These are phyloP conservation scores for Cytospora piceicola DNA, from an alignment of 2,329 filamentous ascomycete species.

Conservation along the genomic window DNA sequence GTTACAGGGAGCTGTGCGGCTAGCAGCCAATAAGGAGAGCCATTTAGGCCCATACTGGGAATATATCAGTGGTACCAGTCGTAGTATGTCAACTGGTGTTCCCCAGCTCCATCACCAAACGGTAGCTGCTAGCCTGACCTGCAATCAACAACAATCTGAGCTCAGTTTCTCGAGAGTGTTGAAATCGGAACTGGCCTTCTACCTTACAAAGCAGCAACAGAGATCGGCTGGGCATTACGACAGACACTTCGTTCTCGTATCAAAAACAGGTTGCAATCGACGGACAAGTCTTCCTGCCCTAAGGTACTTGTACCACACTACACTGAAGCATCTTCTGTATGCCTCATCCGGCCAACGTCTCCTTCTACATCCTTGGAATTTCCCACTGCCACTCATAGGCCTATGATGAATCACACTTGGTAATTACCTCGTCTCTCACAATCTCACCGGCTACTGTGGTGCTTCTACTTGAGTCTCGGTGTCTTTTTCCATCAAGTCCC, in stretches of 20 bases:
- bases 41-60: neutral
- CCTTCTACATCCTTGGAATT: neutral
- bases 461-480: neutral
- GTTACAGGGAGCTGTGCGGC: neutral
- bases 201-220: neutral
- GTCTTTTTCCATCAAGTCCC: neutral
- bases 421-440: neutral
- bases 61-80: neutral
- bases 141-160: neutral
- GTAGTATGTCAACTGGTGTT: neutral
- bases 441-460: slow-evolving; percentile 1
- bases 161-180: neutral
- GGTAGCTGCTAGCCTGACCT: neutral
- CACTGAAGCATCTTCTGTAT: neutral
- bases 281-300: neutral
- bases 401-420: slow-evolving; percentile 1
- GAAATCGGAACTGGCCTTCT: neutral
- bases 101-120: neutral
- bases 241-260: neutral
- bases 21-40: neutral
- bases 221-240: neutral
- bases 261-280: neutral
- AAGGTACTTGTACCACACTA: neutral
- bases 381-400: neutral
- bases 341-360: neutral